phyloP scores from a whole-genome alignment of 768 basidiomycete genomes.

The Filobasidium wieringae region DNA sequence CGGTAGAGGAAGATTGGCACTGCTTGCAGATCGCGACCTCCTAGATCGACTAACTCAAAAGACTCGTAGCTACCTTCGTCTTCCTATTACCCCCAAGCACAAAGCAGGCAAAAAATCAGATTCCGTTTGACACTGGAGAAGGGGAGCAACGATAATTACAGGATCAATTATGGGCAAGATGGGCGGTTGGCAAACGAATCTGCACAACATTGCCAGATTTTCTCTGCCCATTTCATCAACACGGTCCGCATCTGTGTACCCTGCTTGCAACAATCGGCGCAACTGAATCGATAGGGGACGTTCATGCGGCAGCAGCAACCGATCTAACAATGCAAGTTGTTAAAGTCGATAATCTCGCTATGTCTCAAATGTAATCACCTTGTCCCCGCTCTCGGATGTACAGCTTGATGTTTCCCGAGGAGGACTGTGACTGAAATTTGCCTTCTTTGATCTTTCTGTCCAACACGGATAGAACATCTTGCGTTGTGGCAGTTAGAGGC shows the following conservation, averaged over 20 bases:
- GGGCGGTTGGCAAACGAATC: slow-evolving; percentile 70
- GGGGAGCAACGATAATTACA: slow-evolving; percentile 17
- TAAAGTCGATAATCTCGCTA: neutral
- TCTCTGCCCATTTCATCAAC: slow-evolving; percentile 63
- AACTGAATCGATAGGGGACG: slow-evolving; percentile 72
- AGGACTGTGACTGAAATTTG: slow-evolving; percentile 37
- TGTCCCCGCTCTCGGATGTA: slow-evolving; percentile 48
- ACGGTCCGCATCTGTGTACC: slow-evolving; percentile 65
- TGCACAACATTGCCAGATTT: slow-evolving; percentile 70
- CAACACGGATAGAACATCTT: slow-evolving; percentile 52
- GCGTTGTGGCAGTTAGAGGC: slow-evolving; percentile 54
- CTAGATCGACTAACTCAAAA: slow-evolving; percentile 70
- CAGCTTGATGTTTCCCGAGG: slow-evolving; percentile 33
- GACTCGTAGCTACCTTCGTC: slow-evolving; percentile 60
- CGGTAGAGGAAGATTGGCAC: slow-evolving; percentile 78
- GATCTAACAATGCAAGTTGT: slow-evolving; percentile 47
- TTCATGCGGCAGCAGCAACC: slow-evolving; percentile 68
- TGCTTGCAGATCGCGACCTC: slow-evolving; percentile 64
- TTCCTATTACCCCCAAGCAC: slow-evolving; percentile 43
- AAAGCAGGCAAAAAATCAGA: neutral
- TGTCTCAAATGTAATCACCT: slow-evolving; percentile 21
- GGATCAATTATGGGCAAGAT: slow-evolving; percentile 37
- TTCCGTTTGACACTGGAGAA: slow-evolving; percentile 32
- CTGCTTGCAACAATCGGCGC: slow-evolving; percentile 73
- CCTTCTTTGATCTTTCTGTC: slow-evolving; percentile 43